Conservation (phyloP, 179 eudicot species). For the Silene coronaria region DNA sequence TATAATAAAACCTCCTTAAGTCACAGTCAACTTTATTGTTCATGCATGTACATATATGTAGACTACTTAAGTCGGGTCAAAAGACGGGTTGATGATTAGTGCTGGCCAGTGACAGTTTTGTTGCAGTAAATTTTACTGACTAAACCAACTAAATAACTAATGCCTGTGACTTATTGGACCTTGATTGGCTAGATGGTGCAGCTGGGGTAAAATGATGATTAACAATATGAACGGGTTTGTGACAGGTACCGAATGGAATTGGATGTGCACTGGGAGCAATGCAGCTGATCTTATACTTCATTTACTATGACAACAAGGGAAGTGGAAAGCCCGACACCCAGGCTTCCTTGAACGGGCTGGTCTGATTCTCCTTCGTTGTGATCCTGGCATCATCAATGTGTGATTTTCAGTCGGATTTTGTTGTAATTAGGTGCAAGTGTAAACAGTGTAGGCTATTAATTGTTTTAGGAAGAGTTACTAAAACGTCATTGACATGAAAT, state of each 20-base stretch:
- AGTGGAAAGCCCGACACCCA: conserved; percentile 25
- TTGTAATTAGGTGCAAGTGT: conserved; percentile 12
- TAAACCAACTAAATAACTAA: not conserved
- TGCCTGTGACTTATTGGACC: too few relatives aligned
- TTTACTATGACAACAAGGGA: conserved; percentile 53
- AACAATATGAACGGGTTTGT: not conserved
- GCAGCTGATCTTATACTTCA: conserved; percentile 57
- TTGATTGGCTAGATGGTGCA: too few relatives aligned
- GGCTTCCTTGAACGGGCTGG: conserved; percentile 20
- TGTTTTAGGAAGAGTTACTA: not conserved
- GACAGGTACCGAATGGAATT: conserved; percentile 71
- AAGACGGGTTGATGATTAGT: too few relatives aligned
- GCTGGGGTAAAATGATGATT: too few relatives aligned
- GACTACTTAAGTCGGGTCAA: too few relatives aligned
- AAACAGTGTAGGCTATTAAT: conserved; percentile 7
- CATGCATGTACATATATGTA: too few relatives aligned
- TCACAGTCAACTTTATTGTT: too few relatives aligned
- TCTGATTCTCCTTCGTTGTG: conserved; percentile 3
- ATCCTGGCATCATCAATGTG: not conserved
- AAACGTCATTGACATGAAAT: conserved; percentile 1
- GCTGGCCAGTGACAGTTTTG: too few relatives aligned
- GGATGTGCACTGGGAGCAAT: conserved; percentile 63
- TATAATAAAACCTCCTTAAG: too few relatives aligned
- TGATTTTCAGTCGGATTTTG: not conserved
- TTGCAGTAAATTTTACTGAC: not conserved